These are phyloP conservation scores for Hyphodiscus hymeniophilus DNA, from an alignment of 495 filamentous ascomycete species.

Conservation along the genomic window DNA sequence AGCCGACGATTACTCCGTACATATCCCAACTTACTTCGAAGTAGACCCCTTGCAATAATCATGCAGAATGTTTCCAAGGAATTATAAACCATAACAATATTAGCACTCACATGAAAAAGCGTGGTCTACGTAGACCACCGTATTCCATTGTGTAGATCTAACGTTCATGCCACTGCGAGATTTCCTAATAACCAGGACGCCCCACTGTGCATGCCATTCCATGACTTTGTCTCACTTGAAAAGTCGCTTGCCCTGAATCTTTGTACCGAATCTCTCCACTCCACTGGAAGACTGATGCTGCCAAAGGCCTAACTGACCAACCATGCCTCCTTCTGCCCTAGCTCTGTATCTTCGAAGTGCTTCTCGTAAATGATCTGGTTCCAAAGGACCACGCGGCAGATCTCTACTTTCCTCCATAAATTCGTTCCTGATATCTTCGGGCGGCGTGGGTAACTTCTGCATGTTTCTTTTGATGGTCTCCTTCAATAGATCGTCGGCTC, in stretches of 20 bases:
- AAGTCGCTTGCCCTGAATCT: conserved; percentile 54
- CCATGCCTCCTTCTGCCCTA: conserved; percentile 60
- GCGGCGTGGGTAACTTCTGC: conserved; percentile 22
- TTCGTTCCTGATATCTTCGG: too few species aligned
- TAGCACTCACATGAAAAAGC: too few species aligned
- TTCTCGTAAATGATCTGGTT: conserved; percentile 77
- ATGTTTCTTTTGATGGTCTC: conserved; percentile 39
- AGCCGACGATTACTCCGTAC: too few species aligned
- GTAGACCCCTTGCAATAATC: too few species aligned
- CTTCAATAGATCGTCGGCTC: conserved; percentile 27
- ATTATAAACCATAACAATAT: too few species aligned
- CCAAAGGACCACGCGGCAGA: conserved; percentile 56
- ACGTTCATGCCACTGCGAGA: too few species aligned
- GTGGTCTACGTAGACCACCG: too few species aligned
- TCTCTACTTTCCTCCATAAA: conserved; percentile 16
- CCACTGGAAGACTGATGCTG: conserved; percentile 51
- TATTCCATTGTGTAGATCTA: too few species aligned
- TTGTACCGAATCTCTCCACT: conserved; percentile 50
- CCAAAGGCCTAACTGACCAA: conserved; percentile 64
- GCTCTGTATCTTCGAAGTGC: conserved; percentile 64
- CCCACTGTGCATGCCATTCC: neutral
- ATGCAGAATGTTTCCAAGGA: too few species aligned
- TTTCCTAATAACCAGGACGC: too few species aligned
- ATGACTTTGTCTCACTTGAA: conserved; percentile 41
- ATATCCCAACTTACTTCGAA: too few species aligned